Evolutionary conservation across 805 yeast species (phyloP).

Genomic region (Myxozyma neglecta): DNA sequence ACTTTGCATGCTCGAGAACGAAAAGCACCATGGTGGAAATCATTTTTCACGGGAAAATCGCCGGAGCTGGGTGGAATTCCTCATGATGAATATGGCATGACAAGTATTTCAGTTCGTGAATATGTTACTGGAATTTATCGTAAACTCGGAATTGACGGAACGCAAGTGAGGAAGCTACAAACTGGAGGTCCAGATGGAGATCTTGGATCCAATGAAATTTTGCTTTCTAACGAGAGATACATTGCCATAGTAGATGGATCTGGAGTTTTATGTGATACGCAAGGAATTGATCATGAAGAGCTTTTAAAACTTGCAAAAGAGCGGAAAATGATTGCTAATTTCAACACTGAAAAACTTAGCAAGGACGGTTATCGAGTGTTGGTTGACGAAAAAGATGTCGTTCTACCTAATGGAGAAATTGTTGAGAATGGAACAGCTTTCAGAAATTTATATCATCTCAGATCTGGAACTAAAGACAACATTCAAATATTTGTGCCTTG

Average conservation of each 20-base stretch:
- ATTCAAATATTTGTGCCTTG: slow-evolving; percentile 93
- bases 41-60: slow-evolving; percentile 94
- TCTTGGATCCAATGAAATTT: slow-evolving; percentile 91
- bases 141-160: slow-evolving; percentile 61
- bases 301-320: slow-evolving; percentile 72
- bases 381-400: slow-evolving; percentile 79
- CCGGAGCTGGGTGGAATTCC: slow-evolving; percentile 95
- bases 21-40: slow-evolving; percentile 98
- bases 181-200: slow-evolving; percentile 99
- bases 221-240: slow-evolving; percentile 81
- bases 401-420: slow-evolving; percentile 71
- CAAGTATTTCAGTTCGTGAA: slow-evolving; percentile 89
- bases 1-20: slow-evolving; percentile 87
- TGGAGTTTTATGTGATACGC: slow-evolving; percentile 90
- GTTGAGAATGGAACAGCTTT: slow-evolving; percentile 84
- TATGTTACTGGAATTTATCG: slow-evolving; percentile 86
- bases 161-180: slow-evolving; percentile 74
- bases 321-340: slow-evolving; percentile 72
- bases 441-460: slow-evolving; percentile 86
- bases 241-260: slow-evolving; percentile 93
- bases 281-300: slow-evolving; percentile 81
- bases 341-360: slow-evolving; percentile 65
- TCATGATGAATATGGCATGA: slow-evolving; percentile 97
- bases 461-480: slow-evolving; percentile 60
- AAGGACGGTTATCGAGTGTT: slow-evolving; percentile 75